phyloP scores from a whole-genome alignment of 2,329 filamentous ascomycete species.

The Penicillium sp. region DNA sequence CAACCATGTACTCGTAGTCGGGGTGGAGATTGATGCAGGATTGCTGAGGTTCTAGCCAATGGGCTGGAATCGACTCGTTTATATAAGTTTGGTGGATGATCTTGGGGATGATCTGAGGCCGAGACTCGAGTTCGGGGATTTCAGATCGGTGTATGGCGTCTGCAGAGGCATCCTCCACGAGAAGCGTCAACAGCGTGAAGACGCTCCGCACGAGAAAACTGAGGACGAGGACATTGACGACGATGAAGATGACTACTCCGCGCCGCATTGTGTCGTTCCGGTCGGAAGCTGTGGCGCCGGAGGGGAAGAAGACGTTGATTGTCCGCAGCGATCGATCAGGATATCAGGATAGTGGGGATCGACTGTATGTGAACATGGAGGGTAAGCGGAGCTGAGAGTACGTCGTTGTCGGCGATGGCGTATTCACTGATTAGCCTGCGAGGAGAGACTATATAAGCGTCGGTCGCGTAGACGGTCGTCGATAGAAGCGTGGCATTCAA shows the following conservation, averaged over 20 bases:
- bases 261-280: constrained; percentile 49
- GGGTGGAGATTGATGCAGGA: constrained; percentile 65
- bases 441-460: not conserved
- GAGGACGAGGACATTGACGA: constrained; percentile 62
- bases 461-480: not conserved
- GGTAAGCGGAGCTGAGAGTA: not conserved
- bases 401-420: not conserved
- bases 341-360: not conserved
- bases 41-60: constrained; percentile 63
- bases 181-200: constrained; percentile 66
- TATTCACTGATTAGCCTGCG: not conserved
- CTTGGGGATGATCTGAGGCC: constrained; percentile 64
- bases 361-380: not conserved
- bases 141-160: constrained; percentile 66
- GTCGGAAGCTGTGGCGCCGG: not conserved
- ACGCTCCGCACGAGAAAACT: constrained; percentile 63
- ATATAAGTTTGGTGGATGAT: constrained; percentile 76
- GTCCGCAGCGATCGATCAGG: not conserved
- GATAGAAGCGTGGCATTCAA: not conserved
- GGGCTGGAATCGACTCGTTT: constrained; percentile 63
- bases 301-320: not conserved
- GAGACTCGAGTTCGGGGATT: constrained; percentile 58
- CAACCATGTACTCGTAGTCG: constrained; percentile 69
- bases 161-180: constrained; percentile 63
- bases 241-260: constrained; percentile 59